phyloP scores from a whole-genome alignment of 371 early-diverging fungal species.

The Sporodiniella umbellata region DNA sequence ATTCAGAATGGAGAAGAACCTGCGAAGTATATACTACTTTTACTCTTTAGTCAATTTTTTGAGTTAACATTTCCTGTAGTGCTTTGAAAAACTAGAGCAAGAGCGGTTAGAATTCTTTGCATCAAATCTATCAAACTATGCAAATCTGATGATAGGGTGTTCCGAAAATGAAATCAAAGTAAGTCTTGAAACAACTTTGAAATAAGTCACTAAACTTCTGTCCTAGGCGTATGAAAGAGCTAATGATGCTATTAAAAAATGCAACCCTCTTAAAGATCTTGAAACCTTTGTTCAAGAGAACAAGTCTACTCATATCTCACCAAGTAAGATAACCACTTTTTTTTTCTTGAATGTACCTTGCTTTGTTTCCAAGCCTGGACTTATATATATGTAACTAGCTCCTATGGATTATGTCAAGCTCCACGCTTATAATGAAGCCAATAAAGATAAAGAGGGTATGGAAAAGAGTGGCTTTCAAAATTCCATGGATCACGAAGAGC shows the following conservation, averaged over 20 bases:
- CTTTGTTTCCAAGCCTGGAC: too few species aligned
- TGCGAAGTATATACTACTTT: constrained; percentile 10
- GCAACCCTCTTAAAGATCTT: constrained; percentile 11
- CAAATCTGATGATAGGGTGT: constrained; percentile 16
- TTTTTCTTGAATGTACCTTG: too few species aligned
- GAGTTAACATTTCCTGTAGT: background rate
- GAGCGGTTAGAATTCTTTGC: constrained; percentile 19
- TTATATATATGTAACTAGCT: constrained; percentile 7
- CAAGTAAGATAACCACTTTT: constrained; percentile 15
- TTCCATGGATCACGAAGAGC: constrained; percentile 9
- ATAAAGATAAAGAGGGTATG: constrained; percentile 4
- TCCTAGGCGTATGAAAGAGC: constrained; percentile 17
- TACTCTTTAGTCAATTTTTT: background rate
- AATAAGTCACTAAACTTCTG: background rate
- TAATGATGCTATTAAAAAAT: constrained; percentile 4
- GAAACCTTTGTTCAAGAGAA: constrained; percentile 11
- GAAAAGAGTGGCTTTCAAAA: constrained; percentile 5
- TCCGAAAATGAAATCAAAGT: constrained; percentile 18
- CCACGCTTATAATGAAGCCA: constrained; percentile 15
- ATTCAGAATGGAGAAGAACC: constrained; percentile 16
- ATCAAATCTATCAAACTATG: constrained; percentile 15
- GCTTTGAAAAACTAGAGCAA: constrained; percentile 18
- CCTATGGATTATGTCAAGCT: constrained; percentile 20
- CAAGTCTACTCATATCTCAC: constrained; percentile 13
- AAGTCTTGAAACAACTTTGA: background rate